Evolutionary conservation across 164 flowering plant species (phyloP).

Genomic region (Vitis rupestris): DNA sequence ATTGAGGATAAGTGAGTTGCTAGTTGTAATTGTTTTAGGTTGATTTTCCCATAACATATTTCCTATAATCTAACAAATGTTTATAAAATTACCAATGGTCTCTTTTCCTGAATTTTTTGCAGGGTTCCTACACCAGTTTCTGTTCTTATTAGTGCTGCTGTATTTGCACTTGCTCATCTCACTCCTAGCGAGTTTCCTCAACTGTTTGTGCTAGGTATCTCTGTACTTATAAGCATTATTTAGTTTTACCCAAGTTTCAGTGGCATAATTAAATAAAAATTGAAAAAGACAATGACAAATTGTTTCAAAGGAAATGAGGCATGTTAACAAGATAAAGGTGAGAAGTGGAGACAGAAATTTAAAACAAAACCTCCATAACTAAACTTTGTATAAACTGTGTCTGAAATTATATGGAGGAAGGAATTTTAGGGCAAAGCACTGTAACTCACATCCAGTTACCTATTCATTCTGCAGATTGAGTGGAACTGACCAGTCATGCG

Average conservation of each 20-base stretch:
- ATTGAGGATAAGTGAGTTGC: background rate
- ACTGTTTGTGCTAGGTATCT: conserved; percentile 82
- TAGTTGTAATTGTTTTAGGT: background rate
- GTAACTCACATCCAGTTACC: too few relatives aligned
- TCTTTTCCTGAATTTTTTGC: conserved; percentile 15
- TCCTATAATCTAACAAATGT: background rate
- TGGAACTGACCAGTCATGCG: too few relatives aligned
- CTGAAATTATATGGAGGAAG: too few relatives aligned
- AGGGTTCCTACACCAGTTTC: conserved; percentile 95
- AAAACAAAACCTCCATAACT: too few relatives aligned
- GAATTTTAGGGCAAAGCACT: too few relatives aligned
- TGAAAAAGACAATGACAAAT: too few relatives aligned
- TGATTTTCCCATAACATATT: background rate
- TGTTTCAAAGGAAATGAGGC: too few relatives aligned
- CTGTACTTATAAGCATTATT: background rate
- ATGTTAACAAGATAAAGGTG: too few relatives aligned
- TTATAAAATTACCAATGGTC: background rate
- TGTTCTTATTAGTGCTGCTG: conserved; percentile 72
- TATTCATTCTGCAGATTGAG: too few relatives aligned
- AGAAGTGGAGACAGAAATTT: too few relatives aligned
- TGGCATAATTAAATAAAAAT: too few relatives aligned
- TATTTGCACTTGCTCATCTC: conserved; percentile 87
- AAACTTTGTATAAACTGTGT: too few relatives aligned
- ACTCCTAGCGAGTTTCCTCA: conserved; percentile 97
- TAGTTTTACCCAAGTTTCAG: background rate